A percentile compares a stretch with the other conserved stretches of the same genome.
phyloP scores from a whole-genome alignment of 495 filamentous ascomycete species.

The Rhypophila decipiens region DNA sequence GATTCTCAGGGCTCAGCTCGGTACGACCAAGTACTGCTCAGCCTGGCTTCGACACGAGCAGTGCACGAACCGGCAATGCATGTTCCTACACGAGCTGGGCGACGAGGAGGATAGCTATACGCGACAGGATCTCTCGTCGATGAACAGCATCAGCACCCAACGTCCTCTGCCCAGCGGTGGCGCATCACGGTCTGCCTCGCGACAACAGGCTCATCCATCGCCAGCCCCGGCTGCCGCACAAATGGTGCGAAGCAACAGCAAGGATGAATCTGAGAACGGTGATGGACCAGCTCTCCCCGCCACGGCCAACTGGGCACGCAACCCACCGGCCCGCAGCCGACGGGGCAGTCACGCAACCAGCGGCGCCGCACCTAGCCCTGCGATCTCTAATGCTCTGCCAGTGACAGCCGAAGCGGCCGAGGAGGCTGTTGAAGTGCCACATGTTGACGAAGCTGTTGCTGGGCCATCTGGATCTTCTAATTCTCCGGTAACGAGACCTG shows the following conservation, averaged over 20 bases:
- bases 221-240: slow-evolving; percentile 54
- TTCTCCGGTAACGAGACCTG: neutral
- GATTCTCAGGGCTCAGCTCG: slow-evolving; percentile 82
- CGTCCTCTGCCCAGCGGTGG: slow-evolving; percentile 47
- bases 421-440: slow-evolving; percentile 26
- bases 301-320: slow-evolving; percentile 90
- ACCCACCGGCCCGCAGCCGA: slow-evolving; percentile 61
- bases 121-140: slow-evolving; percentile 89
- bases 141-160: slow-evolving; percentile 82
- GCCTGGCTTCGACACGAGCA: slow-evolving; percentile 89
- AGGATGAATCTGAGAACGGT: slow-evolving; percentile 63
- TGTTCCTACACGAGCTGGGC: slow-evolving; percentile 94
- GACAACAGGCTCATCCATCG: slow-evolving; percentile 46
- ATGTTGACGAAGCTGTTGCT: slow-evolving; percentile 12
- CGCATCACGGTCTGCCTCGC: slow-evolving; percentile 42
- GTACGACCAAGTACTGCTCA: slow-evolving; percentile 98
- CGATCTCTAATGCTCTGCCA: slow-evolving; percentile 55
- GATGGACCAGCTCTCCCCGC: slow-evolving; percentile 86
- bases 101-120: slow-evolving; percentile 97
- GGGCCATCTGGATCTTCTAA: slow-evolving; percentile 5
- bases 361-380: slow-evolving; percentile 74
- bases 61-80: slow-evolving; percentile 91
- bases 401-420: slow-evolving; percentile 38
- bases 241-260: slow-evolving; percentile 68
- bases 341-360: slow-evolving; percentile 73